Percentiles rank a stretch among this genome's conserved stretches.
phyloP scores from a whole-genome alignment of 129 eudicot species.

The Mikania micrantha region DNA sequence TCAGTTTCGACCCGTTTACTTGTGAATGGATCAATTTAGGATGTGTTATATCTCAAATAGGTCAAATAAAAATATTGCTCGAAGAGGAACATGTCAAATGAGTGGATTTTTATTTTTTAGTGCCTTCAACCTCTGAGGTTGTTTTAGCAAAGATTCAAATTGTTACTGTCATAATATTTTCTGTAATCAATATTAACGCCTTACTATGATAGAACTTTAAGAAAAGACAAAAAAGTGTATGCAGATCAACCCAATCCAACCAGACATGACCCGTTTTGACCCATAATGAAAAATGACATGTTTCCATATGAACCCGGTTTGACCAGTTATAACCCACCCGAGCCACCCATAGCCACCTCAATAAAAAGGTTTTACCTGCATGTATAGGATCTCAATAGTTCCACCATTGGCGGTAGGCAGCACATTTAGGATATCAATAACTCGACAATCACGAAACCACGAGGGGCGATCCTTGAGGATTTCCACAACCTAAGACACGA shows the following conservation, averaged over 20 bases:
- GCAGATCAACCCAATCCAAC: background rate
- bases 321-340: background rate
- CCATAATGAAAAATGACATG: background rate
- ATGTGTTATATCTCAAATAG: background rate
- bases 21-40: background rate
- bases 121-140: background rate
- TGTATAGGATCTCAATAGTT: conserved; percentile 31
- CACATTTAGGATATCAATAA: conserved; percentile 15
- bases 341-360: background rate
- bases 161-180: background rate
- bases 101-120: background rate
- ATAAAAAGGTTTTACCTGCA: conserved; percentile 18
- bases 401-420: conserved; percentile 30
- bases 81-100: background rate
- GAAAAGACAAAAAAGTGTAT: background rate
- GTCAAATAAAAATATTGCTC: background rate
- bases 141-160: background rate
- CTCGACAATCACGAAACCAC: conserved; percentile 34
- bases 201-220: background rate
- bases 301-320: background rate
- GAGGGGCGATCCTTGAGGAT: conserved; percentile 36
- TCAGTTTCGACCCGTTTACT: background rate
- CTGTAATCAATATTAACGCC: background rate
- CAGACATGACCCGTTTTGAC: background rate
- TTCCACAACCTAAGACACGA: conserved; percentile 26